Base-by-base conservation (phyloP, 2,329 filamentous ascomycete species). In the Exophiala alcalophila region DNA sequence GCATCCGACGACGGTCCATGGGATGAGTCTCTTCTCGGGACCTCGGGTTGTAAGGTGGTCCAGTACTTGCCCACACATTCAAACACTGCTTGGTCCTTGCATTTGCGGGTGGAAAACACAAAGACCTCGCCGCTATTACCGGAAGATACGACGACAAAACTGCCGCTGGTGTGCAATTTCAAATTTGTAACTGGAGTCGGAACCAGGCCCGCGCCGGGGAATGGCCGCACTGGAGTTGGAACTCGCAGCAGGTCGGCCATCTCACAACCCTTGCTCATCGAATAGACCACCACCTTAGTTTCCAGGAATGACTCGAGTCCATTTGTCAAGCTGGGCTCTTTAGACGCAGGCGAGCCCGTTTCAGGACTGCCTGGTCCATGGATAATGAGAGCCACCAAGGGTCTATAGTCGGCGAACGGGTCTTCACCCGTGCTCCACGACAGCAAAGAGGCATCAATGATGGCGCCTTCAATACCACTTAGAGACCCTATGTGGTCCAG, bases 221-320 rank as follows among this genome's bases (percentile, higher is more conserved):
- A 45, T 7, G 27, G 20, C 9, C 24, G 19, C 12, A 29, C n/a
- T 10, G 16, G 10, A 12, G 60, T 79, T 72, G 35, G 85, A 77
- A 83, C 81, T 56, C 81, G 77, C 47, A 94, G 81, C 6, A 97
- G 70, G 0, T 86, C 84, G 18, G 82, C 77, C 40, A 96, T 66
- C 41, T 79, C 77, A 49, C 78, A 74, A 56, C 81, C 82, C n/a
- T 82, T 86, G 55, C 78, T 80, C 47, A 97, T 69, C 1, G 90
- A 96, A 64, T 91, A 94, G 0, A 97, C 71, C 55, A 96, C 88
- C 4, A 95, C 87, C 0, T 84, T 83, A 0, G 90, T 96, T 64
- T 94, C 89, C 58, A 91, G 94, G 32, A 30, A n/a, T 9, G 24
- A n/a, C 5, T 40, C 75, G 74, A 35, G 14, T 10, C 15, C 27